Conservation (phyloP, 352 stramenopile genomes). For the Phytophthora lateralis region DNA sequence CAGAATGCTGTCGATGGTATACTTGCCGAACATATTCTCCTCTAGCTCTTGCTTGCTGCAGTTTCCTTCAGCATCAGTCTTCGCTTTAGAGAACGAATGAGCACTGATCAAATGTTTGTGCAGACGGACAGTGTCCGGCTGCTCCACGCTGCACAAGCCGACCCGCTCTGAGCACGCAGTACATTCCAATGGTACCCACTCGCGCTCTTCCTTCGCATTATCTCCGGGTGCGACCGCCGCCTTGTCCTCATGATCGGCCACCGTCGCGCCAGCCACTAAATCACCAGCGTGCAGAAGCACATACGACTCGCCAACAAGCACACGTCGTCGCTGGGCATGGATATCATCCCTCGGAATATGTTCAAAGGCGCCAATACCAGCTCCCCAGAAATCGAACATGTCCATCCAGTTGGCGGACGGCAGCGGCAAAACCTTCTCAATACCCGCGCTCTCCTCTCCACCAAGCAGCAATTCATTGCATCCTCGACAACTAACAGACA, state of each 20-base stretch:
- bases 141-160: conserved; percentile 44
- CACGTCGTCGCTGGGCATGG: conserved; percentile 44
- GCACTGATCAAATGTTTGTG: conserved; percentile 64
- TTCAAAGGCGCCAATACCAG: conserved; percentile 78
- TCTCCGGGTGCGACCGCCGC: conserved; percentile 11
- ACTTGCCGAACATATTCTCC: conserved; percentile 62
- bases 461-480: conserved; percentile 33
- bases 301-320: conserved; percentile 72
- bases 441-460: not conserved
- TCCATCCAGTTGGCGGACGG: conserved; percentile 87
- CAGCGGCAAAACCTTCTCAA: conserved; percentile 73
- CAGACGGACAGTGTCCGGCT: conserved; percentile 54
- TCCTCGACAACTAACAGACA: conserved; percentile 43
- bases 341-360: conserved; percentile 79
- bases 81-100: not conserved
- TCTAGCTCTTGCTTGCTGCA: not conserved
- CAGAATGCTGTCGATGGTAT: conserved; percentile 78
- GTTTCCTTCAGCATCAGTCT: conserved; percentile 5
- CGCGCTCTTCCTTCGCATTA: conserved; percentile 29
- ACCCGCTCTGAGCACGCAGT: conserved; percentile 42
- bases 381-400: conserved; percentile 89
- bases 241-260: conserved; percentile 10
- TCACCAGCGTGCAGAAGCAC: conserved; percentile 65
- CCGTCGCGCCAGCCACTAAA: conserved; percentile 25
- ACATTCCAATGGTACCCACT: conserved; percentile 55